phyloP scores from a whole-genome alignment of 2,329 filamentous ascomycete genomes.

The Lecanicillium sp. region DNA sequence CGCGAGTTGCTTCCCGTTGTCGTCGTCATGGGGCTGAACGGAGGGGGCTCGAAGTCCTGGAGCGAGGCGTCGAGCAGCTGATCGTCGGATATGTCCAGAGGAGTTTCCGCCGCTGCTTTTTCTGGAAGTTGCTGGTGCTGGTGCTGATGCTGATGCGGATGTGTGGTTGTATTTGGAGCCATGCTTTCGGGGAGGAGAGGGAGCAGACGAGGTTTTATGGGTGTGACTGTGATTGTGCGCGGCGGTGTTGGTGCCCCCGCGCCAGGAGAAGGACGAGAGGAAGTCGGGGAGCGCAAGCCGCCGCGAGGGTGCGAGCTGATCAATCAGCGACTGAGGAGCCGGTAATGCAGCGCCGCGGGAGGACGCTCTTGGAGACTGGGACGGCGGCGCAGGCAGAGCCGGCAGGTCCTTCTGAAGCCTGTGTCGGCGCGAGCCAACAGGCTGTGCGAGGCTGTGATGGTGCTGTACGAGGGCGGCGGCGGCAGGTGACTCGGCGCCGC shows the following conservation, averaged over 20 bases:
- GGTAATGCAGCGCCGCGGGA: background rate
- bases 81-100: slow-evolving; percentile 32
- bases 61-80: slow-evolving; percentile 46
- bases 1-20: background rate
- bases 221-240: background rate
- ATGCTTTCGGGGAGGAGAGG: too few species aligned
- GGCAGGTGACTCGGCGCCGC: background rate
- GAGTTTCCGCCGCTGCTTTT: slow-evolving; percentile 14
- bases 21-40: slow-evolving; percentile 29
- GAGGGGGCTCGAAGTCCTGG: slow-evolving; percentile 50
- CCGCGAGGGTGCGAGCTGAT: slow-evolving; percentile 1
- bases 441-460: background rate
- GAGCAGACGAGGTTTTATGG: background rate
- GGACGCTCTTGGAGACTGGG: background rate
- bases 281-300: slow-evolving; percentile 10
- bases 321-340: background rate
- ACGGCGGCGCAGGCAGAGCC: background rate
- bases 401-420: slow-evolving; percentile 7
- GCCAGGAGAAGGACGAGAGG: slow-evolving; percentile 3
- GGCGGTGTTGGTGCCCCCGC: background rate
- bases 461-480: background rate
- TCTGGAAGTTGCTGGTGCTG: slow-evolving; percentile 6
- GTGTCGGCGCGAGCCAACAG: background rate
- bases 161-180: too few species aligned
- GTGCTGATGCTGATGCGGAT: slow-evolving; percentile 18